A percentile compares a stretch with the other conserved stretches of the same genome.
phyloP scores from a whole-genome alignment of 2,329 filamentous ascomycete genomes.

The Pyricularia sp. region DNA sequence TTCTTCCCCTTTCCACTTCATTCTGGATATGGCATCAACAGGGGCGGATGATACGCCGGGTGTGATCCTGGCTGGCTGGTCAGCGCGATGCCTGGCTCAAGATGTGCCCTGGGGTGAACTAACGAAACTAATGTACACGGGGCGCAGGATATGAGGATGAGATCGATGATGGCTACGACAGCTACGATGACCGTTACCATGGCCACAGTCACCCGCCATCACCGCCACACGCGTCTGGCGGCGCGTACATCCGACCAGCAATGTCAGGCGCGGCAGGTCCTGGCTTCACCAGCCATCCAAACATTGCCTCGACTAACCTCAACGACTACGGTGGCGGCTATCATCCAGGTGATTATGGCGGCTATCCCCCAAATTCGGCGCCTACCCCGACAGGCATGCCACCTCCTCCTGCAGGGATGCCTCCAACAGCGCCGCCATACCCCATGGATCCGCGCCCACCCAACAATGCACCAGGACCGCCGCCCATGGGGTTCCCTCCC shows the following conservation, averaged over 20 bases:
- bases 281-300: slow-evolving; percentile 27
- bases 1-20: neutral
- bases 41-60: neutral
- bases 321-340: slow-evolving; percentile 21
- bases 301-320: slow-evolving; percentile 20
- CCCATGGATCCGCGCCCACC: neutral
- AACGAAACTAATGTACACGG: neutral
- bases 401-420: slow-evolving; percentile 6
- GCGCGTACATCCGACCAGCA: slow-evolving; percentile 24
- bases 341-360: slow-evolving; percentile 8
- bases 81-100: neutral
- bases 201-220: slow-evolving; percentile 26
- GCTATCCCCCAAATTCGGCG: slow-evolving; percentile 13
- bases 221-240: slow-evolving; percentile 41
- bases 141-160: slow-evolving; percentile 26
- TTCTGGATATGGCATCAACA: neutral
- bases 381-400: slow-evolving; percentile 6
- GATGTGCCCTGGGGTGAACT: neutral
- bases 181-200: slow-evolving; percentile 26
- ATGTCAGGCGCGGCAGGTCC: slow-evolving; percentile 6
- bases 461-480: neutral
- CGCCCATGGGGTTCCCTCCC: neutral
- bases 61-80: neutral
- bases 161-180: slow-evolving; percentile 24
- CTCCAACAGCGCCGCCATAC: neutral